Percentiles rank a stretch among this genome's conserved stretches.
Evolutionary conservation across 257 asterid genomes (phyloP).

Genomic region (Ophiorrhiza pumila): DNA sequence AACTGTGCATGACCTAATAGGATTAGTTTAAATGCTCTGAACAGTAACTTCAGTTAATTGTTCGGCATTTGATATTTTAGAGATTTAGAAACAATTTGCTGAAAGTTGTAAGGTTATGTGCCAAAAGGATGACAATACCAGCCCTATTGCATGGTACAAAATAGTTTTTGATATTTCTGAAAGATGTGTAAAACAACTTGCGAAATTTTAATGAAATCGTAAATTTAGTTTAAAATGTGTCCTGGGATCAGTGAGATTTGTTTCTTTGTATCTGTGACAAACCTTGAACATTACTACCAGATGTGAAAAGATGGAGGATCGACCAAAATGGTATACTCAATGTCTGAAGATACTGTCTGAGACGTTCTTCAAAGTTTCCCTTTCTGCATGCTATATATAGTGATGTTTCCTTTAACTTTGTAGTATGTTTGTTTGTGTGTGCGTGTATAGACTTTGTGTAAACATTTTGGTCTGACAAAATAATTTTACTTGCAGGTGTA

Average conservation of each 20-base stretch:
- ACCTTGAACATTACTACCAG: not conserved
- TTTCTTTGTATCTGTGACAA: not conserved
- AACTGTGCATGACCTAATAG: not conserved
- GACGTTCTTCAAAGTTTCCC: not conserved
- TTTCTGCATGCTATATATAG: not conserved
- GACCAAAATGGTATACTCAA: not conserved
- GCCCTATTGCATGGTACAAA: too few relatives aligned
- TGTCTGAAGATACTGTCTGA: not conserved
- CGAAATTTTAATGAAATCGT: too few relatives aligned
- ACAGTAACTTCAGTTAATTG: not conserved
- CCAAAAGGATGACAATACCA: not conserved
- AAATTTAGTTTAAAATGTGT: too few relatives aligned
- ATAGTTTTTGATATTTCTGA: too few relatives aligned
- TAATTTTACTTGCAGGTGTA: slow-evolving; percentile 59
- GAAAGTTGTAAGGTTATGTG: not conserved
- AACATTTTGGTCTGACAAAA: slow-evolving; percentile 18
- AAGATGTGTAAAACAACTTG: too few relatives aligned
- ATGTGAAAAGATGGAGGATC: not conserved
- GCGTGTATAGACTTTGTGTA: too few relatives aligned
- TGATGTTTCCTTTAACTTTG: slow-evolving; percentile 7
- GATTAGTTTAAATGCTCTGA: too few relatives aligned
- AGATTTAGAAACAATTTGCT: not conserved
- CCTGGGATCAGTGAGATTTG: not conserved
- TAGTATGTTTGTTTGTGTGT: not conserved
- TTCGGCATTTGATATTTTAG: not conserved